Base-by-base conservation (phyloP, 257 asterid species). In the Dorcoceras hygrometricum region DNA sequence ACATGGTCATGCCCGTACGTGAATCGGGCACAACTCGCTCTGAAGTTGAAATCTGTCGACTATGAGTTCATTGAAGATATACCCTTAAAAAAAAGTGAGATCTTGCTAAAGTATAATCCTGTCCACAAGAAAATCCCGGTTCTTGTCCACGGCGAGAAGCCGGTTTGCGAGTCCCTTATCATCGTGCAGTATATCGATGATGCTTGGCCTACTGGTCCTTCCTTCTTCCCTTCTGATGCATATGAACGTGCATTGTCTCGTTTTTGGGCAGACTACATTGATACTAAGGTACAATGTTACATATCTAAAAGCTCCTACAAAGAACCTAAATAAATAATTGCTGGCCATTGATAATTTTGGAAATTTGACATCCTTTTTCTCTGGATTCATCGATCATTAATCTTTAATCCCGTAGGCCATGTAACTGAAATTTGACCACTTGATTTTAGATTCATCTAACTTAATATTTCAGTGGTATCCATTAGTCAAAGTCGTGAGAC, bases 261-360 rank as follows among this genome's bases (percentile, higher is more conserved):
- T 4, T 87, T 87, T 14, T 84, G 91, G 95, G 87, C 79, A 27
- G 71, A 81, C 43, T 84, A 76, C 50, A 29, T 85, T 10, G 89
- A 84, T 70, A 81, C 82, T 0, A 81, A 75, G 82, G 89, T 84
- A 73, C 51, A 20, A 8, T n/a, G n/a, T n/a, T n/a, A n/a, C 31
- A 28, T 28, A 28, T 5, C 31, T 28, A 5, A 28, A 28, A 28
- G 31, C 6, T 28, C 31, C 6, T 28, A 28, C 5, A 7, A 28
- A 28, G 31, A 28, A 28, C 31, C 31, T 28, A 28, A 28, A 5
- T 29, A 29, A 29, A 29, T 8, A 29, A 29, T 1, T 6, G 34
- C 34, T 29, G 31, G 7, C 31, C 4, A 28, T 31, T 31, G 10
- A 31, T 31, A 31, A 5, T 31, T 31, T 31, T 31, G 36, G 10